Evolutionary conservation across 192 early-diverging fungal species (phyloP), one percentile per base, ranked within the genome.

Genomic region (Podila minutissima): DNA sequence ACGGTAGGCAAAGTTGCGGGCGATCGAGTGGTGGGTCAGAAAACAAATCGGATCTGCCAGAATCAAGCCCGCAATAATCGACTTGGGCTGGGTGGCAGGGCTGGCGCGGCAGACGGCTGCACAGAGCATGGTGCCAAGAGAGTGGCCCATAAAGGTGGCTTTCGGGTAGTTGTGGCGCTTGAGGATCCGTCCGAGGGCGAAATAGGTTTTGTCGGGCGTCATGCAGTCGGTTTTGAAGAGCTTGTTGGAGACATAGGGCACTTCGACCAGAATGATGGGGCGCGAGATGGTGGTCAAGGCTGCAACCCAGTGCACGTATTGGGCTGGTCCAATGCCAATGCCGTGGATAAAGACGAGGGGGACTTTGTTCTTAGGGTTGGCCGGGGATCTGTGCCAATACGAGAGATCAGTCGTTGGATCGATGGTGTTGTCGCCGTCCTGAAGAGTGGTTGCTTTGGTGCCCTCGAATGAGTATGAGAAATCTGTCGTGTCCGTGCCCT

Each of bases 31-130:
- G 66, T 88, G 89, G 9, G 93, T 75, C 10, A 88, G 64, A 66
- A 93, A 92, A 59, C 83, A 86, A 67, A 93, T 86, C n/a, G 92
- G 92, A 57, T 93, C 92, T 24, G 91, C 75, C 48, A 93, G 67
- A 5, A 93, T 82, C 12, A 84, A 32, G 9, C 89, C 89, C 10
- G 83, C 84, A 22, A 88, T 83, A 33, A 70, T 57, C 28, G 88
- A 87, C 12, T 78, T 75, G 1, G 72, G 64, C 6, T 55, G 48
- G 0, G 64, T 48, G 12, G 72, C 72, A 0, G 72, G 55, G 4
- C 77, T 73, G 57, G 87, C 74, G 26, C 87, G 86, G 62, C 89
- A 73, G 31, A 93, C 71, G 84, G 92, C 93, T 15, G 79, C 65
- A 53, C 87, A 77, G 29, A 87, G 82, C 50, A 82, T 88, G 15